Evolutionary conservation across 2,329 filamentous ascomycete genomes (phyloP).

Genomic region (Fusarium guadeloupense): DNA sequence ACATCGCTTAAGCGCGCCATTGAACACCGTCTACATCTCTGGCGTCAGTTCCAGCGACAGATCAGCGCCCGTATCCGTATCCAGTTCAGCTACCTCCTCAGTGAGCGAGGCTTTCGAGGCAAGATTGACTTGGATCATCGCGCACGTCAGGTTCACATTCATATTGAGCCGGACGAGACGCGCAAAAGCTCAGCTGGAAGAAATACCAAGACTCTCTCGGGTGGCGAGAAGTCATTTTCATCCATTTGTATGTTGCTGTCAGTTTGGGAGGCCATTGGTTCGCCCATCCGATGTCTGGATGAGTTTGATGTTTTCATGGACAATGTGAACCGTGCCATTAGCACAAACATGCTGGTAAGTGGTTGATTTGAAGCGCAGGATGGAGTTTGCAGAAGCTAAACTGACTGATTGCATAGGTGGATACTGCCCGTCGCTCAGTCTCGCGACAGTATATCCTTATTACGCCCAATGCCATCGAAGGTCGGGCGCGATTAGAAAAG

Average conservation of each 20-base stretch:
- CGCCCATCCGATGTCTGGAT: constrained; percentile 91
- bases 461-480: constrained; percentile 85
- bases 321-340: constrained; percentile 90
- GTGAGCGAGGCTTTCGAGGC: constrained; percentile 88
- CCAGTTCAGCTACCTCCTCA: constrained; percentile 88
- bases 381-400: not conserved
- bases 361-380: not conserved
- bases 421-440: constrained; percentile 84
- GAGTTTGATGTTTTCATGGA: constrained; percentile 99
- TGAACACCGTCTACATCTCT: constrained; percentile 74
- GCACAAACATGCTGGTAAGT: constrained; percentile 90
- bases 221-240: constrained; percentile 97
- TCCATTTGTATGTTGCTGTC: constrained; percentile 92
- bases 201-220: constrained; percentile 90
- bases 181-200: constrained; percentile 75
- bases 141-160: constrained; percentile 77
- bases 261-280: constrained; percentile 98
- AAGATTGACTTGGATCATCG: constrained; percentile 81
- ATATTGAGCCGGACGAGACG: constrained; percentile 77
- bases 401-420: constrained; percentile 63
- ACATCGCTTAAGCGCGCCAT: constrained; percentile 67
- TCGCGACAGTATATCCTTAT: constrained; percentile 96
- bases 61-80: constrained; percentile 88
- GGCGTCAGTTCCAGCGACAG: constrained; percentile 81
- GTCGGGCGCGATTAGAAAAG: constrained; percentile 63